Base-by-base conservation (phyloP, 306 rosid species). In the Rosa rugosa region DNA sequence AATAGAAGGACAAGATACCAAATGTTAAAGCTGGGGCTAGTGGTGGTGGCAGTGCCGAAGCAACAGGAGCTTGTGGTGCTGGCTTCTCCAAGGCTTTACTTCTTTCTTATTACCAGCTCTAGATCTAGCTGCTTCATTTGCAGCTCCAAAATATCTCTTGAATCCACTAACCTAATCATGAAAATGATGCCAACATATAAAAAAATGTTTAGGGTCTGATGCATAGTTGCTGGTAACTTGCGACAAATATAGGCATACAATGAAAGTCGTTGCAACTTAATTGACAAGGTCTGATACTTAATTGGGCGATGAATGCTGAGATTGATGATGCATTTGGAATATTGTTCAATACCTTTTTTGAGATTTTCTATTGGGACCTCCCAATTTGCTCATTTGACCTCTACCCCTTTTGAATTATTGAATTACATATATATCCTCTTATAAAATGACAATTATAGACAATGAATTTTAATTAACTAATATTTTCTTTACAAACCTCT, bases 101-200 rank as follows among this genome's bases (percentile, higher is more conserved):
- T 27, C 31, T 27, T 27, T 27, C 31, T 27, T 27, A 27, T 27
- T 27, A 27, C 31, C 31, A 27, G 31, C 31, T 27, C 31, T 27
- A 27, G 31, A 27, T 27, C 31, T 27, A 0, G 31, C 31, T 27
- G 2, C 31, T 27, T 31, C 36, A 2, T 31, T 31, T 90, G 79
- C 64, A 92, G 89, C 87, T 95, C 97, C 84, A 81, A 76, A 56
- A 95, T 95, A 86, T 95, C 99, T 88, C 92, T 88, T 16, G 97
- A 92, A 84, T 92, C 99, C 81, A 95, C 97, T 62, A 94, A 91
- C 76, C 97, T 94, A 81, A 50, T 60, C 75, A 82, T 38, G 79
- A 77, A 76, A 86, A 75, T 54, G 77, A 72, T 13, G 31, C 59
- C 60, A 64, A 16, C 16, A 60, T 44, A 69, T 23, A 31, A 41